A percentile compares a stretch with the other conserved stretches of the same genome.
These are phyloP conservation scores for Neurospora sp. DNA, from an alignment of 495 filamentous ascomycete genomes.

Conservation along the genomic window DNA sequence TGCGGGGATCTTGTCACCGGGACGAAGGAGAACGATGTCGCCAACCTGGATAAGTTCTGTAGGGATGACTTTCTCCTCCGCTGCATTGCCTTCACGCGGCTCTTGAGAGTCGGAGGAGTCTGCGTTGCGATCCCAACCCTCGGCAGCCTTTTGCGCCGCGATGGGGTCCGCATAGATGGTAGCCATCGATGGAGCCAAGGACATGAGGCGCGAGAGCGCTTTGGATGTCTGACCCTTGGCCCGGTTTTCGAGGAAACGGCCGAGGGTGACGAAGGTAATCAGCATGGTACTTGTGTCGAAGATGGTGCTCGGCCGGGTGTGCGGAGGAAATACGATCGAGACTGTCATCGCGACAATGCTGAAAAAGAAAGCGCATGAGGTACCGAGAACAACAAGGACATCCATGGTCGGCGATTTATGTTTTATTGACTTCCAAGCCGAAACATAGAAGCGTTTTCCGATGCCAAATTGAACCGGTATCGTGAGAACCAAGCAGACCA, in stretches of 20 bases:
- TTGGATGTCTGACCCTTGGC: constrained; percentile 96
- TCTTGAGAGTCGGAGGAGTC: constrained; percentile 33
- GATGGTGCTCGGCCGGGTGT: constrained; percentile 70
- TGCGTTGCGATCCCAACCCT: constrained; percentile 52
- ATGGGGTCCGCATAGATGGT: constrained; percentile 97
- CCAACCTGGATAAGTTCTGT: constrained; percentile 93
- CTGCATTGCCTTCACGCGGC: constrained; percentile 41
- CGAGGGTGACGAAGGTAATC: constrained; percentile 89
- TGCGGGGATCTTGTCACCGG: constrained; percentile 93
- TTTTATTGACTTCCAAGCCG: constrained; percentile 80
- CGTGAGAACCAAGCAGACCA: constrained; percentile 73
- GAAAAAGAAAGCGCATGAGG: constrained; percentile 97
- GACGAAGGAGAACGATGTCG: constrained; percentile 85
- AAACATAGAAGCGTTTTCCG: constrained; percentile 82
- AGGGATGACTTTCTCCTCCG: constrained; percentile 74
- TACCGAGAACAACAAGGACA: constrained; percentile 87
- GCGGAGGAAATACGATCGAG: constrained; percentile 57
- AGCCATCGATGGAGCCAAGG: constrained; percentile 88
- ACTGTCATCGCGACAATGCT: constrained; percentile 82
- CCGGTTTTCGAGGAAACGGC: constrained; percentile 85
- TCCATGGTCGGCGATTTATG: constrained; percentile 96
- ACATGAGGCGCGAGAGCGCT: constrained; percentile 92
- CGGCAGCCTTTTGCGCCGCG: constrained; percentile 80
- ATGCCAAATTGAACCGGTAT: constrained; percentile 95
- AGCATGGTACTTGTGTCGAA: constrained; percentile 99